Conservation (phyloP, 495 filamentous ascomycete species). For the Halenospora varia region DNA sequence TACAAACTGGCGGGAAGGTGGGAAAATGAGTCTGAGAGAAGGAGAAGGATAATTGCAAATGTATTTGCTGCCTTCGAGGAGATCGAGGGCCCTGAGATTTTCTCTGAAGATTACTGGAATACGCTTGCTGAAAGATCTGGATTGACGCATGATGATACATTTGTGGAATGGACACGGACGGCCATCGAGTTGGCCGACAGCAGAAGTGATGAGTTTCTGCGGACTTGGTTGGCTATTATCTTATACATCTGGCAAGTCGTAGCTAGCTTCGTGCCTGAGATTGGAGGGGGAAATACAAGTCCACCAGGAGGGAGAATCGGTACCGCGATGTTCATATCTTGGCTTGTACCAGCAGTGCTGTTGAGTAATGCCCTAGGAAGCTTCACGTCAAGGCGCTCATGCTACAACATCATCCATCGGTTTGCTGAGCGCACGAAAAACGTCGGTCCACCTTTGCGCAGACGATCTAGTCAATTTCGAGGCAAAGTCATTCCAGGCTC, state of each 20-base stretch:
- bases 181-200: conserved; percentile 26
- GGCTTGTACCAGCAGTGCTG: conserved; percentile 29
- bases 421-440: conserved; percentile 11
- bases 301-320: conserved; percentile 30
- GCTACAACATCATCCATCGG: conserved; percentile 15
- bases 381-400: conserved; percentile 24
- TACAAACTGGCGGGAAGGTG: conserved; percentile 11
- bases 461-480: background rate
- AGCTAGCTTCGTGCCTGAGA: conserved; percentile 22
- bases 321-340: conserved; percentile 29
- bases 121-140: background rate
- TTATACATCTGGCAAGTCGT: conserved; percentile 28
- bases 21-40: background rate
- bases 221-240: conserved; percentile 25
- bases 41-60: background rate
- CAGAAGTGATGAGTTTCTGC: conserved; percentile 25
- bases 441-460: background rate
- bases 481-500: no score
- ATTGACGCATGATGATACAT: background rate
- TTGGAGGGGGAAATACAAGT: conserved; percentile 21
- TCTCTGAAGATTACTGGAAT: background rate
- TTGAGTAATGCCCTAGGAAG: conserved; percentile 31
- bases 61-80: background rate
- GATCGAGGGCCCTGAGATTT: no score
- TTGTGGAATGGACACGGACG: background rate